Evolutionary conservation across 805 yeast species (phyloP).

Genomic region (Teunomyces funiuensis): DNA sequence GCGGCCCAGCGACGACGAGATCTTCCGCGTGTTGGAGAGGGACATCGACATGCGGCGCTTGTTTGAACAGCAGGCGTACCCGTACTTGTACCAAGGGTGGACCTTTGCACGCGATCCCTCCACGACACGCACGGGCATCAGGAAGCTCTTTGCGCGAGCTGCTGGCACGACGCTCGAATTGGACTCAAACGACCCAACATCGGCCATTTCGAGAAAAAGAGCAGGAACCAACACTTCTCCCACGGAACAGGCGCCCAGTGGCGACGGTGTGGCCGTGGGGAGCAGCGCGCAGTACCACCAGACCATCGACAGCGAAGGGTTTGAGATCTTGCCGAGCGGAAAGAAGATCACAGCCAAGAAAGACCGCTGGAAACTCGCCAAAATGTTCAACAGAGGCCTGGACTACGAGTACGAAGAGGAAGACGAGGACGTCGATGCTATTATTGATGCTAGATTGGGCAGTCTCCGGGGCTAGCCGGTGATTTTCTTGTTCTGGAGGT

Average conservation of each 20-base stretch:
- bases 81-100: constrained; percentile 80
- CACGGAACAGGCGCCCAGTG: constrained; percentile 53
- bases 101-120: constrained; percentile 54
- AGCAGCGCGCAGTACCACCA: constrained; percentile 27
- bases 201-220: constrained; percentile 46
- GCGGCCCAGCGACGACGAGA: constrained; percentile 72
- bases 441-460: constrained; percentile 49
- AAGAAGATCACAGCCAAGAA: constrained; percentile 40
- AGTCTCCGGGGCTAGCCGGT: constrained; percentile 14
- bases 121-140: constrained; percentile 14
- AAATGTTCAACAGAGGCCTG: constrained; percentile 34
- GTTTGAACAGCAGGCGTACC: constrained; percentile 71
- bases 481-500: constrained; percentile 14
- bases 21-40: constrained; percentile 75
- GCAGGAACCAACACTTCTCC: constrained; percentile 48
- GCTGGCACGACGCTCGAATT: constrained; percentile 9
- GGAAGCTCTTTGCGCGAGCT: constrained; percentile 22
- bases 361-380: constrained; percentile 29
- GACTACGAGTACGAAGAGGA: constrained; percentile 18
- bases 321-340: constrained; percentile 75
- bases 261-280: constrained; percentile 29
- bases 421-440: constrained; percentile 52
- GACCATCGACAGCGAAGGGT: constrained; percentile 31
- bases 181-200: constrained; percentile 11
- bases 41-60: constrained; percentile 62